Percentiles rank a stretch among this genome's conserved stretches.
Conservation (phyloP, 768 basidiomycete species). For the Tricholoma flavovirens region DNA sequence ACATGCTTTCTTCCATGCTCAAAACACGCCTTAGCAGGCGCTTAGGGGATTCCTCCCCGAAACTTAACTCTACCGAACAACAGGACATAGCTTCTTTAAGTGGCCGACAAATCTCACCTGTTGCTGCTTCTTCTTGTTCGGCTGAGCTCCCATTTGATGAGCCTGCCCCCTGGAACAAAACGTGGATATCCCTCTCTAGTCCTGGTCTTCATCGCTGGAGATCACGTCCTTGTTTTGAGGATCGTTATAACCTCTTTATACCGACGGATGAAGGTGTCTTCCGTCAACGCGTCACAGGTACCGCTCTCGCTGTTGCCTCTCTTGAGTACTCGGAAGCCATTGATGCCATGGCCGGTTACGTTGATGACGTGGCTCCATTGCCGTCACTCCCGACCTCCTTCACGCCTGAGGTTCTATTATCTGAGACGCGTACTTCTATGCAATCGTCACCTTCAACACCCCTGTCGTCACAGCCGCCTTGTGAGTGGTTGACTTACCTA, state of each 20-base stretch:
- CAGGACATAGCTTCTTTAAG: slow-evolving; percentile 40
- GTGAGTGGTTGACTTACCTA: slow-evolving; percentile 10
- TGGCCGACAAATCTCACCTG: slow-evolving; percentile 22
- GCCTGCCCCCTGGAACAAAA: slow-evolving; percentile 25
- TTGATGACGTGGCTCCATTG: slow-evolving; percentile 24
- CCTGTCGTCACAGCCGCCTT: slow-evolving; percentile 8
- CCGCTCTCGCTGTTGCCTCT: slow-evolving; percentile 56
- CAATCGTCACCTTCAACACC: slow-evolving; percentile 5
- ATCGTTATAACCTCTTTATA: slow-evolving; percentile 54
- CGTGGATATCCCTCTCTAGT: slow-evolving; percentile 36
- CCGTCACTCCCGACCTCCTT: slow-evolving; percentile 8
- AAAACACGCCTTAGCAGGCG: slow-evolving; percentile 45
- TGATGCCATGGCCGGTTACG: slow-evolving; percentile 53
- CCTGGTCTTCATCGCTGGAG: slow-evolving; percentile 65
- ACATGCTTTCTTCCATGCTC: slow-evolving; percentile 42
- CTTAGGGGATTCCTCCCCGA: slow-evolving; percentile 27
- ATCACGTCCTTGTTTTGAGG: slow-evolving; percentile 71
- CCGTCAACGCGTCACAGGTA: slow-evolving; percentile 39
- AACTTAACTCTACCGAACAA: slow-evolving; percentile 35
- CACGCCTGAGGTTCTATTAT: slow-evolving; percentile 9
- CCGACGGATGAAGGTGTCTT: slow-evolving; percentile 32
- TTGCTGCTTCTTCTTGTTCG: slow-evolving; percentile 17
- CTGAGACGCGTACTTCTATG: slow-evolving; percentile 4
- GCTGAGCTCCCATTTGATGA: slow-evolving; percentile 27
- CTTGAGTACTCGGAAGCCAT: slow-evolving; percentile 67